Percentiles rank a stretch among this genome's conserved stretches.
Conservation (phyloP, 2,329 filamentous ascomycete genomes). For the Cadophora malorum region DNA sequence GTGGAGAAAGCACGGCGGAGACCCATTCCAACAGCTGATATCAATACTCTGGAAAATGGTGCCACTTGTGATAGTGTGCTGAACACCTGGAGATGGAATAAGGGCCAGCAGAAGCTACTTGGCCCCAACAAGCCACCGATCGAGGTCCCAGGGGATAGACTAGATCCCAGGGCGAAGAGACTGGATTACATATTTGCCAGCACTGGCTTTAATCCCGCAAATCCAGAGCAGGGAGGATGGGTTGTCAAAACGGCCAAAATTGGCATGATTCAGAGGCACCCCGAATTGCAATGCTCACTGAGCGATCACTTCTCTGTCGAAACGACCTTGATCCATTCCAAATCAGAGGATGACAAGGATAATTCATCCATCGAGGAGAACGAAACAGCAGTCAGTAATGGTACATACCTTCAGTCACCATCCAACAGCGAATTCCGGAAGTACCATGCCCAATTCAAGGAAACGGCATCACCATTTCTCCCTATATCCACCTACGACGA, state of each 20-base stretch:
- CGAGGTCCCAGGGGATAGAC: constrained; percentile 66
- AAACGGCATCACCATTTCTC: constrained; percentile 43
- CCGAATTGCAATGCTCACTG: constrained; percentile 80
- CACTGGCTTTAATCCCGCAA: constrained; percentile 51
- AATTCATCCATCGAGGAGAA: constrained; percentile 31
- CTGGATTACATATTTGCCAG: constrained; percentile 94
- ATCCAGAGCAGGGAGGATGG: constrained; percentile 59
- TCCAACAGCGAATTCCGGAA: constrained; percentile 34
- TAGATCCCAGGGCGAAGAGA: constrained; percentile 80
- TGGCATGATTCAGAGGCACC: constrained; percentile 82
- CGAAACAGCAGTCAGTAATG: constrained; percentile 38
- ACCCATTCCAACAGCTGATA: constrained; percentile 75
- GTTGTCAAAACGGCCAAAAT: constrained; percentile 73
- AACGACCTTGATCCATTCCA: constrained; percentile 64
- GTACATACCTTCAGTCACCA: constrained; percentile 39
- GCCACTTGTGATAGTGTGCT: constrained; percentile 84
- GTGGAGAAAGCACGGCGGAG: constrained; percentile 69
- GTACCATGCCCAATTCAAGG: constrained; percentile 37
- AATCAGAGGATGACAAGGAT: constrained; percentile 28
- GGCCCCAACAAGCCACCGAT: constrained; percentile 66
- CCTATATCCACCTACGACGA: constrained; percentile 67
- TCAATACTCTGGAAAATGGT: constrained; percentile 82
- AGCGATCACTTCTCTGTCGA: constrained; percentile 96
- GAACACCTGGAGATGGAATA: constrained; percentile 94
- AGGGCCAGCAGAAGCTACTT: constrained; percentile 71